Evolutionary conservation across 78 protist genomes (phyloP).

Genomic region (Dictyostelium intermedium): DNA sequence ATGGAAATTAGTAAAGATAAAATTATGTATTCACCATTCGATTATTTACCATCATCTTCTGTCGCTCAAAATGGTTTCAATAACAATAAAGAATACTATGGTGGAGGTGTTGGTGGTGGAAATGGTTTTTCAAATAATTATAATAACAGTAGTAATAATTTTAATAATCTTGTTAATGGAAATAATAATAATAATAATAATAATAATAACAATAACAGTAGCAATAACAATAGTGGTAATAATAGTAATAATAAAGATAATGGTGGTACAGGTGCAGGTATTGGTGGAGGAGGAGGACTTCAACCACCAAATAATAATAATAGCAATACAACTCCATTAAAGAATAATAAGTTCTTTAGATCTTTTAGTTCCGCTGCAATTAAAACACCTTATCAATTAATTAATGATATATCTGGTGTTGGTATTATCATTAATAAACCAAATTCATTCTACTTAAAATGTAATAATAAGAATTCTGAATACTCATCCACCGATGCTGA

Average conservation of each 20-base stretch:
- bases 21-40: conserved; percentile 19
- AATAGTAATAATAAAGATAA: background rate
- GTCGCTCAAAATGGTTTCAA: background rate
- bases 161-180: background rate
- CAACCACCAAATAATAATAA: background rate
- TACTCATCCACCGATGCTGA: conserved; percentile 51
- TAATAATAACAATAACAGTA: background rate
- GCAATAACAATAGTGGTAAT: too few relatives aligned
- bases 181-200: background rate
- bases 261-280: background rate
- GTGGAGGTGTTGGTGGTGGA: background rate
- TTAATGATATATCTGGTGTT: conserved; percentile 28
- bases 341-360: conserved; percentile 24
- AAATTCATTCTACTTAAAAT: conserved; percentile 26
- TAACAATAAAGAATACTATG: background rate
- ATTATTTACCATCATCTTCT: background rate
- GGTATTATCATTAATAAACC: conserved; percentile 36
- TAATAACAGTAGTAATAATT: background rate
- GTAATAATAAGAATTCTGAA: conserved; percentile 48
- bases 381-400: conserved; percentile 24
- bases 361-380: conserved; percentile 20
- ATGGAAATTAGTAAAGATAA: conserved; percentile 67
- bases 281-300: conserved; percentile 7
- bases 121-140: background rate
- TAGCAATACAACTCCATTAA: background rate